These are phyloP conservation scores for Stephanocyclus meneghinianus DNA, from an alignment of 352 stramenopile genomes.

Conservation along the genomic window DNA sequence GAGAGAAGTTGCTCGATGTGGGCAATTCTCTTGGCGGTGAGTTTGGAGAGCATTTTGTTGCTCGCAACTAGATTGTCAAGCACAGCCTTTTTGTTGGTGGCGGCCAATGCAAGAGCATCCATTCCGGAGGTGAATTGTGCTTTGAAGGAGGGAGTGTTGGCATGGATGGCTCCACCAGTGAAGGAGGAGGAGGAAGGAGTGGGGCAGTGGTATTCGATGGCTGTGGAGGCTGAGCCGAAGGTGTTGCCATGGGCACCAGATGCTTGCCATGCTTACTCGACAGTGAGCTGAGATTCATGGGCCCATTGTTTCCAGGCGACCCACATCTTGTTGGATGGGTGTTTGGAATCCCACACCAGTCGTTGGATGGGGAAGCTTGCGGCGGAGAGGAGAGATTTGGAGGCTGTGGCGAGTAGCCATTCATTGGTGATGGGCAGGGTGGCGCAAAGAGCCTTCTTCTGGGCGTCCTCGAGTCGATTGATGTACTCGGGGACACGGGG, in stretches of 20 bases:
- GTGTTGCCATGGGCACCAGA: background rate
- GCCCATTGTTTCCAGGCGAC: background rate
- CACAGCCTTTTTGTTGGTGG: constrained; percentile 1
- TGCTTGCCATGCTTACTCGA: background rate
- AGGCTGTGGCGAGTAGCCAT: constrained; percentile 10
- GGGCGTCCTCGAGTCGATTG: constrained; percentile 16
- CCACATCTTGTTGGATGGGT: constrained; percentile 1
- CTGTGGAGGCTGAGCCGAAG: background rate
- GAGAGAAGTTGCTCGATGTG: background rate
- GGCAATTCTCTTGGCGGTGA: background rate
- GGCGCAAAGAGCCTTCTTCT: constrained; percentile 7
- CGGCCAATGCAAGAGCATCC: constrained; percentile 1
- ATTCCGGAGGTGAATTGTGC: background rate
- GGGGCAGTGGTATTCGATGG: background rate
- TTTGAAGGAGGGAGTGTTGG: background rate
- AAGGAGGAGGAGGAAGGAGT: background rate
- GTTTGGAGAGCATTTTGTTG: background rate
- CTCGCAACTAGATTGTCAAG: constrained; percentile 1
- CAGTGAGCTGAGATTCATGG: background rate
- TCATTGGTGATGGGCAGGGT: constrained; percentile 7
- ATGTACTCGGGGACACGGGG: constrained; percentile 20
- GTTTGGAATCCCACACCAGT: background rate
- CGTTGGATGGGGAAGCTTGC: background rate
- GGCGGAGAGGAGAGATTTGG: background rate
- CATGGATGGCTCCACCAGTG: background rate